Evolutionary conservation across 768 basidiomycete species (phyloP).

Genomic region (Naganishia antarctica): DNA sequence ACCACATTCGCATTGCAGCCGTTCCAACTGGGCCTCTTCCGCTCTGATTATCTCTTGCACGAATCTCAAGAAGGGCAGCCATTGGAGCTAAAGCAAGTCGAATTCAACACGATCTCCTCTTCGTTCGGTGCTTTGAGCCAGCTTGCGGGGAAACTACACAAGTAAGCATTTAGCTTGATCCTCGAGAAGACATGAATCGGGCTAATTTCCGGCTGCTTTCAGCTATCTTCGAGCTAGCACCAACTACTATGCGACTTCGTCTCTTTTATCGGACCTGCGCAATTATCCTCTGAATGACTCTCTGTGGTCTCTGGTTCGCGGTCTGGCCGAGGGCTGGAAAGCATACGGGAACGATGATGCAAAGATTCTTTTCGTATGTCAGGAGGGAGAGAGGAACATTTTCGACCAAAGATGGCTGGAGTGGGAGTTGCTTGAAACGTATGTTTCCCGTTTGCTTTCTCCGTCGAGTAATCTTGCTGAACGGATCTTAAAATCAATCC

Average conservation of each 20-base stretch:
- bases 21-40: constrained; percentile 80
- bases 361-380: constrained; percentile 79
- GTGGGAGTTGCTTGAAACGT: constrained; percentile 78
- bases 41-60: constrained; percentile 91
- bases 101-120: constrained; percentile 93
- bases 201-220: neutral
- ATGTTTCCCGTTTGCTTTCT: constrained; percentile 35
- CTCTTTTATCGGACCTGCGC: constrained; percentile 41
- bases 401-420: constrained; percentile 90
- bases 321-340: constrained; percentile 72
- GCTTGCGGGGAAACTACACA: constrained; percentile 60
- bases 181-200: neutral
- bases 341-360: constrained; percentile 57
- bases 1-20: constrained; percentile 54
- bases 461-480: neutral
- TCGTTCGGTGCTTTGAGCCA: constrained; percentile 73
- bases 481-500: neutral
- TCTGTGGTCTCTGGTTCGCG: constrained; percentile 63
- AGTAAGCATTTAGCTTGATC: constrained; percentile 53
- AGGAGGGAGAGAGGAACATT: constrained; percentile 80
- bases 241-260: constrained; percentile 58
- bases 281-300: constrained; percentile 73
- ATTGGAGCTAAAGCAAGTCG: constrained; percentile 77
- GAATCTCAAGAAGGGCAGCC: constrained; percentile 39
- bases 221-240: constrained; percentile 69